Base-by-base conservation (phyloP, 805 yeast species). In the Barnettozyma wickerhamii region DNA sequence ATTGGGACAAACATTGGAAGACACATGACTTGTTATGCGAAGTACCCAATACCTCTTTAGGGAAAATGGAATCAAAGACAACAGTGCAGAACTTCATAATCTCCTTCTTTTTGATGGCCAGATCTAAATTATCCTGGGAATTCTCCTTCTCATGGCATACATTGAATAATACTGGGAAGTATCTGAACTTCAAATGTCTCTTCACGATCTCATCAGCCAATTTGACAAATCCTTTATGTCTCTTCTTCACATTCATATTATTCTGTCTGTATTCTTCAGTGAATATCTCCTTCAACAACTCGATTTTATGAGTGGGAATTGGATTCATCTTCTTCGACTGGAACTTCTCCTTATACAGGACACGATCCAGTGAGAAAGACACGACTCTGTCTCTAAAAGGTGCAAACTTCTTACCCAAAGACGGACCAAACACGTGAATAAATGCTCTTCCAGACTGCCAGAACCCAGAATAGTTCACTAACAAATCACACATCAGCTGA, bases 31-130 rank as follows among this genome's bases (percentile, higher is more conserved):
- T 73, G 52, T 85, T 85, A 12, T 52, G 45, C 3, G 46, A 50
- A 3, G 74, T 56, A 0, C 95, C 95, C 62, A 78, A 74, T 1
- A 71, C 42, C 6, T 65, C 69, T 1, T 49, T 18, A 0, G 89
- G 85, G 18, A 83, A 61, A 0, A 81, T 47, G 37, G 66, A 69
- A 10, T 71, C 73, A 5, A 77, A 40, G 0, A 79, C 38, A 0
- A 64, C 52, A 2, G 71, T 46, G 2, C 74, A 51, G 48, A 78
- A 76, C 32, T 55, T 60, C 0, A 71, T 48, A 0, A 83, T 77
- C 0, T 45, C 31, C 10, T 47, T 44, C 7, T 60, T 51, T 0
- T 62, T 48, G 0, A 71, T 58, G 2, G 66, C 58, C 18, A 58
- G 39, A 0, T 60, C 63, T 7, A 69, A 46, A 35, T 70, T 65